Evolutionary conservation across 2,329 filamentous ascomycete genomes (phyloP).

Genomic region (Exophiala dermatitidis): DNA sequence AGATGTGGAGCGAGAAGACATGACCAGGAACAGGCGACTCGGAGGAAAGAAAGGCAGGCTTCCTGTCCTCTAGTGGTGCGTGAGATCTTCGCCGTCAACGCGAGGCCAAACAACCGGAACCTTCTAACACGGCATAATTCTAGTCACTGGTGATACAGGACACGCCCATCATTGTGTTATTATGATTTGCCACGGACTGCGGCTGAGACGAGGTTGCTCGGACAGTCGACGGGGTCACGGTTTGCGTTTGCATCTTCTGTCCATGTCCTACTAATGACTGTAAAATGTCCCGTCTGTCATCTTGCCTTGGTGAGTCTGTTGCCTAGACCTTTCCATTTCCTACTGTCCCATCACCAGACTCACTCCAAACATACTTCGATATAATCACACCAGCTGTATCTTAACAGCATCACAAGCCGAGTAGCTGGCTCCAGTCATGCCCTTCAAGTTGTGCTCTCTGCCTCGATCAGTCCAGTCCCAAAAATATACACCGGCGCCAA

Average conservation of each 20-base stretch:
- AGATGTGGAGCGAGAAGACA: constrained; percentile 23
- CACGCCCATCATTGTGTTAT: constrained; percentile 5
- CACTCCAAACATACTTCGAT: too few relatives aligned
- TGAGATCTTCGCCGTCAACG: background rate
- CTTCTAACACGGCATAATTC: background rate
- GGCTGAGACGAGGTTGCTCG: constrained; percentile 5
- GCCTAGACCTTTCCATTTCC: too few relatives aligned
- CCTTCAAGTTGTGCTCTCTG: too few relatives aligned
- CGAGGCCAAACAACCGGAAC: constrained; percentile 11
- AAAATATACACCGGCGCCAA: too few relatives aligned
- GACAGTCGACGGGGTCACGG: background rate
- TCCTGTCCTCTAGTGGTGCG: background rate
- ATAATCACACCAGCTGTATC: too few relatives aligned
- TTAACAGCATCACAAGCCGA: too few relatives aligned
- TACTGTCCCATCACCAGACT: too few relatives aligned
- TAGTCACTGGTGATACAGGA: background rate
- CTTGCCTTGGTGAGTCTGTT: too few relatives aligned
- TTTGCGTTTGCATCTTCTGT: background rate
- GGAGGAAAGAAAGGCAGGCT: constrained; percentile 7
- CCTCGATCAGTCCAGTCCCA: too few relatives aligned
- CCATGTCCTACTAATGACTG: background rate
- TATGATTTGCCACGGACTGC: constrained; percentile 12
- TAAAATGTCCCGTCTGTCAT: too few relatives aligned
- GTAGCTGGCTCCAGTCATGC: too few relatives aligned
- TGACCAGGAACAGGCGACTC: constrained; percentile 14